Evolutionary conservation across 768 basidiomycete genomes (phyloP).

Genomic region (Leccinum variicolor): DNA sequence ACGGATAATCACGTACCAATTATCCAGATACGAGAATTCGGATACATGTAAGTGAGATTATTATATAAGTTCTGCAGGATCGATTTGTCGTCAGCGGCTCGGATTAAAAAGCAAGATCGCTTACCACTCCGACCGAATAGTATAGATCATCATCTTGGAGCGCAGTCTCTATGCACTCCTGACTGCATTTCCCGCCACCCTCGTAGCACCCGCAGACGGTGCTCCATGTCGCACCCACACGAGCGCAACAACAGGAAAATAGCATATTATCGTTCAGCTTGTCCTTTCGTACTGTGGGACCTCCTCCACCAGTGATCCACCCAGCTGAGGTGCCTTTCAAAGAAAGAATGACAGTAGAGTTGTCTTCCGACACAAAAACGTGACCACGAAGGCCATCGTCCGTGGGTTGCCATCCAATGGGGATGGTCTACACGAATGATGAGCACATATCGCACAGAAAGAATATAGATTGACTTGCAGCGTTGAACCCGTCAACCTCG

Average conservation of each 20-base stretch:
- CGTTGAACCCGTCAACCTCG: conserved; percentile 61
- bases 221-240: conserved; percentile 92
- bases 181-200: conserved; percentile 72
- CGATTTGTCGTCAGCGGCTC: background rate
- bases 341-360: conserved; percentile 81
- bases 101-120: conserved; percentile 21
- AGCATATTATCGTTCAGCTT: conserved; percentile 94
- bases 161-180: conserved; percentile 75
- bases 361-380: conserved; percentile 79
- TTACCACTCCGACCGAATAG: conserved; percentile 80
- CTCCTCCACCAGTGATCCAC: conserved; percentile 65
- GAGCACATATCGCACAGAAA: background rate
- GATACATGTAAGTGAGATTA: conserved; percentile 89
- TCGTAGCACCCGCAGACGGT: conserved; percentile 88
- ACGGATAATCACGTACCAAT: conserved; percentile 45
- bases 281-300: conserved; percentile 84
- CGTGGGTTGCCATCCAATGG: conserved; percentile 88
- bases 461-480: conserved; percentile 33
- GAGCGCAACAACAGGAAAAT: conserved; percentile 94
- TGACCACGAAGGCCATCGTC: conserved; percentile 93
- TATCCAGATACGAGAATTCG: conserved; percentile 86
- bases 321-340: conserved; percentile 92
- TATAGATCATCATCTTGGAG: conserved; percentile 82
- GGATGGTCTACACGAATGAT: conserved; percentile 44
- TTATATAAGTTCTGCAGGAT: conserved; percentile 78